Evolutionary conservation across 2,329 filamentous ascomycete genomes (phyloP).

Genomic region (Verticillium nubilum): DNA sequence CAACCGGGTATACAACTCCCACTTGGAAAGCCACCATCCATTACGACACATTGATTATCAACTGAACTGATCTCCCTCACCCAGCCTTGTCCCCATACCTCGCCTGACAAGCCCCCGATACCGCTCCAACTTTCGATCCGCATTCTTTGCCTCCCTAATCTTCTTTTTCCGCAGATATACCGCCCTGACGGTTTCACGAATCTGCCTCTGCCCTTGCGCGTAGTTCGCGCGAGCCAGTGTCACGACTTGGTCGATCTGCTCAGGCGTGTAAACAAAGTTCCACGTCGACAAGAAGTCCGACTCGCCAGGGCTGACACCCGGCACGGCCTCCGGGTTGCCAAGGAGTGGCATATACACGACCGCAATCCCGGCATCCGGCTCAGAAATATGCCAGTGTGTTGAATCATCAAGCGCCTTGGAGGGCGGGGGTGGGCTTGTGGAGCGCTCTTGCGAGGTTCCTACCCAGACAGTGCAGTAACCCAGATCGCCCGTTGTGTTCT

Average conservation of each 20-base stretch:
- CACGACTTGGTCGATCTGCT: constrained; percentile 83
- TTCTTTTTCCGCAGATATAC: constrained; percentile 91
- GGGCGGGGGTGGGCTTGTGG: constrained; percentile 45
- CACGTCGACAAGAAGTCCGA: constrained; percentile 90
- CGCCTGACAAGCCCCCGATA: constrained; percentile 41
- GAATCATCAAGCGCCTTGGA: constrained; percentile 55
- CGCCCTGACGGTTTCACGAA: constrained; percentile 71
- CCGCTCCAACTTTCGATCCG: constrained; percentile 28
- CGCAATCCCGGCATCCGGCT: constrained; percentile 76
- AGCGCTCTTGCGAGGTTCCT: constrained; percentile 72
- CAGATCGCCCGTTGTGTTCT: constrained; percentile 54
- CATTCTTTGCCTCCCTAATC: constrained; percentile 50
- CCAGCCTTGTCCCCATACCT: constrained; percentile 50
- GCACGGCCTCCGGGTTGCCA: constrained; percentile 66
- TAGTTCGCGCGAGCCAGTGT: constrained; percentile 82
- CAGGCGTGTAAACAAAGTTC: constrained; percentile 95
- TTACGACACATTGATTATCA: constrained; percentile 4
- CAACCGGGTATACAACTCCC: background rate
- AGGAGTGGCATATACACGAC: constrained; percentile 89
- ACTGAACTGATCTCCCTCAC: constrained; percentile 63
- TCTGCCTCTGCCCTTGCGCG: constrained; percentile 71
- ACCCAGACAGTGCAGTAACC: constrained; percentile 96
- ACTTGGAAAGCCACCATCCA: background rate
- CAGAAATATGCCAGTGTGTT: constrained; percentile 63
- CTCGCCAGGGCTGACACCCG: constrained; percentile 74